Evolutionary conservation across 352 stramenopile genomes (phyloP), one percentile per base, ranked within the genome.

Genomic region (Globisporangium rhizosaccharum): DNA sequence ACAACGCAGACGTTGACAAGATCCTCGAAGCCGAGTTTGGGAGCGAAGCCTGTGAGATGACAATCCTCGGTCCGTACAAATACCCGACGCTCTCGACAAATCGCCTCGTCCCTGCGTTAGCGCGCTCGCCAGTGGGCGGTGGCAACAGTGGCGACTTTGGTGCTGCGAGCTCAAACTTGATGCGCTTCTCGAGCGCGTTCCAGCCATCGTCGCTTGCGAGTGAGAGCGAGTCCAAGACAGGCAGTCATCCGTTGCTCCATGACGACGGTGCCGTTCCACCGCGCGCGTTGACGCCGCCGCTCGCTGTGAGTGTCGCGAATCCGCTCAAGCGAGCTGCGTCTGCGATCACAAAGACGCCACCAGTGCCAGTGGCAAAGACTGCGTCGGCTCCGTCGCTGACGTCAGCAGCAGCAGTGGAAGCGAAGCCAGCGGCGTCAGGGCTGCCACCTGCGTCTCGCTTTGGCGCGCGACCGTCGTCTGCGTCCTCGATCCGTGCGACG

Each of bases 21-120:
- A 75, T 75, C 25, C 41, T 75, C 15, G 65, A 61, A 48, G 59
- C 62, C 5, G 62, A 72, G 41, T 73, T 71, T 59, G 68, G 62
- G 3, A 47, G 18, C 45, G 53, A 63, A 39, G 44, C 33, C 14
- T 68, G 69, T 41, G 68, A 75, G 36, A 44, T 75, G 1, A 61
- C 45, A 4, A 59, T 75, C 2, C 67, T 75, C 30, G 62, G 56
- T 47, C 48, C 58, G 20, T 75, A 75, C 60, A 64, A 55, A 23
- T 75, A 75, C 46, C 68, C 68, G 2, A 56, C 55, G 0, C 14
- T 65, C n/a, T 63, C 68, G n/a, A 49, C 48, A 11, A 52, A 37
- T 23, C 33, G 48, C 14, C 45, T 58, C 41, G 5, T n/a, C 25
- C 25, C 59, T 12, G 48, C 28, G 30, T 20, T 26, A 7, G 49